Percentiles rank a stretch among this genome's conserved stretches.
phyloP scores from a whole-genome alignment of 306 rosid genomes.

The Clitoria ternatea region DNA sequence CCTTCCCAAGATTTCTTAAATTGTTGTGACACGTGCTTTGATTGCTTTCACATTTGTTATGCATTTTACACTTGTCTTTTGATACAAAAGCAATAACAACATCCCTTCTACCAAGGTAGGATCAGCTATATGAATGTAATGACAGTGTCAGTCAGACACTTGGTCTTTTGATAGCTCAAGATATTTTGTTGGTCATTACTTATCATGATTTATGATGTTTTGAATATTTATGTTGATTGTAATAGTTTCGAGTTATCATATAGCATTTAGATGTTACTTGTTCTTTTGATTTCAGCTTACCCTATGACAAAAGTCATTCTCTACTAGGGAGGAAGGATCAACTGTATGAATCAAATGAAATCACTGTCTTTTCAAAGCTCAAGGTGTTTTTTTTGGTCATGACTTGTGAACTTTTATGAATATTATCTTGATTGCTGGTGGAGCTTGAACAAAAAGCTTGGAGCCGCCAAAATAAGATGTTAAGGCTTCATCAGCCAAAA shows the following conservation, averaged over 20 bases:
- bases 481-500: too few species aligned
- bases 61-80: not conserved
- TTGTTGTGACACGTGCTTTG: not conserved
- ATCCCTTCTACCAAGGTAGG: not conserved
- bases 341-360: not conserved
- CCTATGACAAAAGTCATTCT: not conserved
- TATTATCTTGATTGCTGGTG: too few species aligned
- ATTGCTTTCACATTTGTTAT: not conserved
- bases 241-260: not conserved
- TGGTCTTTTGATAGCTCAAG: not conserved
- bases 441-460: too few species aligned
- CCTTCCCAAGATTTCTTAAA: not conserved
- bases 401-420: not conserved
- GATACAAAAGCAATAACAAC: not conserved
- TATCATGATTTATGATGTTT: conserved; percentile 1
- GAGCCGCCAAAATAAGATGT: too few species aligned
- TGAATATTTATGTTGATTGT: not conserved
- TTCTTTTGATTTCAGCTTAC: not conserved
- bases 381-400: not conserved
- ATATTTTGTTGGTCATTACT: conserved; percentile 1
- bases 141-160: too few species aligned
- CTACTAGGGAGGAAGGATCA: not conserved
- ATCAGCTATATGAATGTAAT: not conserved
- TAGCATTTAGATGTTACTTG: conserved; percentile 4
- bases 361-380: not conserved